A percentile compares a stretch with the other conserved stretches of the same genome.
phyloP scores from a whole-genome alignment of 2,329 filamentous ascomycete genomes.

The Monosporascus sp. region DNA sequence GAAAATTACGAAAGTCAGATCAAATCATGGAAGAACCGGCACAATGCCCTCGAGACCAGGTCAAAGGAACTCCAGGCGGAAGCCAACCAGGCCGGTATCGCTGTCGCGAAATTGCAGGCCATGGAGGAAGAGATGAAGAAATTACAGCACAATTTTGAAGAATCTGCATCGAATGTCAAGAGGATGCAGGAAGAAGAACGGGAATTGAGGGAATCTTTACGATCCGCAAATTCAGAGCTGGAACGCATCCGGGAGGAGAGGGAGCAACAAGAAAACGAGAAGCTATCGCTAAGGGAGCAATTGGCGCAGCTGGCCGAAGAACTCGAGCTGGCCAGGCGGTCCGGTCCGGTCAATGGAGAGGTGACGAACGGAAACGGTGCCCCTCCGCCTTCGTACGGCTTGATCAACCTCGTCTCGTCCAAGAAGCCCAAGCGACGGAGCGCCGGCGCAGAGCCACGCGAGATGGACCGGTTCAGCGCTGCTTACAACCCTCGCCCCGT shows the following conservation, averaged over 20 bases:
- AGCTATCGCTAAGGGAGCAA: conserved; percentile 78
- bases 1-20: conserved; percentile 95
- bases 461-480: conserved; percentile 83
- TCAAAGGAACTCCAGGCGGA: conserved; percentile 94
- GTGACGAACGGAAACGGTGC: conserved; percentile 57
- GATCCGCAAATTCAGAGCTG: conserved; percentile 72
- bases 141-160: conserved; percentile 81
- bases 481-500: conserved; percentile 93
- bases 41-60: conserved; percentile 82
- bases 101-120: conserved; percentile 79
- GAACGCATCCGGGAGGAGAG: conserved; percentile 72
- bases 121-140: conserved; percentile 97
- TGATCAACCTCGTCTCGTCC: conserved; percentile 94
- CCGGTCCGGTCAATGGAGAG: conserved; percentile 67
- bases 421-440: conserved; percentile 97
- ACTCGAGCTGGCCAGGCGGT: conserved; percentile 78
- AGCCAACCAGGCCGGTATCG: conserved; percentile 95
- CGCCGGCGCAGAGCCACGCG: conserved; percentile 78
- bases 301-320: conserved; percentile 88
- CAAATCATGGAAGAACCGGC: conserved; percentile 90
- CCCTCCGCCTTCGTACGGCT: conserved; percentile 59
- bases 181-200: conserved; percentile 92
- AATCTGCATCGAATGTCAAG: conserved; percentile 86
- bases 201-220: conserved; percentile 75
- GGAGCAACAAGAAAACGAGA: conserved; percentile 76